phyloP scores from a whole-genome alignment of 1,284 basidiomycete genomes.

The Puccinia horiana region DNA sequence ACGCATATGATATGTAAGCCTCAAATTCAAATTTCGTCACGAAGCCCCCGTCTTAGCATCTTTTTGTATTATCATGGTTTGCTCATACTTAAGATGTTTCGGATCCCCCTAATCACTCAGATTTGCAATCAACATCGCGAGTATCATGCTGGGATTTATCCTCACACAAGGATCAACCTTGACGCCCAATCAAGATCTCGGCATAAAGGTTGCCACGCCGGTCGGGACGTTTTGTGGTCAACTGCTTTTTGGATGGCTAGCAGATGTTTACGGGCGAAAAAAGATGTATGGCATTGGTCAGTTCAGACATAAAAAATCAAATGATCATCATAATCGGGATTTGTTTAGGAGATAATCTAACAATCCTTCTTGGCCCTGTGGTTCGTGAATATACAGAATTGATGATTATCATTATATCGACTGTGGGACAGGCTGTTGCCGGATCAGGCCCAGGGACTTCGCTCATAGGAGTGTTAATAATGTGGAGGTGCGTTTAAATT shows the following conservation, averaged over 20 bases:
- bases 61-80: background rate
- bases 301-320: background rate
- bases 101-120: conserved; percentile 21
- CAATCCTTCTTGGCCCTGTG: background rate
- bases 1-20: conserved; percentile 65
- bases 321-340: background rate
- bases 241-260: conserved; percentile 69
- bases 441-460: conserved; percentile 67
- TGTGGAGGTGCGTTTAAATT: conserved; percentile 66
- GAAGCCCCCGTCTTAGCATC: background rate
- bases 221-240: conserved; percentile 64
- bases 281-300: conserved; percentile 68
- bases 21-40: background rate
- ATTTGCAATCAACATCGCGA: conserved; percentile 75
- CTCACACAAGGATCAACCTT: conserved; percentile 67
- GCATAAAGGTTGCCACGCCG: conserved; percentile 68
- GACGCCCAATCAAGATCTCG: conserved; percentile 68
- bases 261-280: conserved; percentile 72
- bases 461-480: conserved; percentile 72
- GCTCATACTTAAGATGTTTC: background rate
- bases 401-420: conserved; percentile 60
- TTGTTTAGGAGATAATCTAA: conserved; percentile 42
- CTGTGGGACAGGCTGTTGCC: conserved; percentile 62
- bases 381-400: conserved; percentile 37
- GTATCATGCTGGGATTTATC: conserved; percentile 74